phyloP scores from a whole-genome alignment of 2,329 filamentous ascomycete species.

The Leptodontidium sp. region DNA sequence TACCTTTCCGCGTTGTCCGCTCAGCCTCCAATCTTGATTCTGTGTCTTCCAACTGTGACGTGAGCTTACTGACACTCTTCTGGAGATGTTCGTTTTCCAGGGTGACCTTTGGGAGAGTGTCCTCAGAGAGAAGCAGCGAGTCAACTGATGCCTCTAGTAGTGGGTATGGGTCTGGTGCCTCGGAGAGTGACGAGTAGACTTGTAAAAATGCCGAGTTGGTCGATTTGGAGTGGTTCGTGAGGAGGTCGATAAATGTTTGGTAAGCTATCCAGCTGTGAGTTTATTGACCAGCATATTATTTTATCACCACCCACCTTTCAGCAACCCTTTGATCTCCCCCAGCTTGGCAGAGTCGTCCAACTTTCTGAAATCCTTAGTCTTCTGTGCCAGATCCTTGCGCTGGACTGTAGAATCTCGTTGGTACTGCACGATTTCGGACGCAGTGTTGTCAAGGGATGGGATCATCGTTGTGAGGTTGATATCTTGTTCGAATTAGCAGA shows the following conservation, averaged over 20 bases:
- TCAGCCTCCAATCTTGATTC: slow-evolving; percentile 85
- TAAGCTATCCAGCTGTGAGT: slow-evolving; percentile 68
- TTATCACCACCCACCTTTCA: slow-evolving; percentile 71
- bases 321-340: slow-evolving; percentile 83
- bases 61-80: slow-evolving; percentile 76
- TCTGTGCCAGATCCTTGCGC: slow-evolving; percentile 96
- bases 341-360: slow-evolving; percentile 89
- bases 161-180: slow-evolving; percentile 96
- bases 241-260: slow-evolving; percentile 94
- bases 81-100: slow-evolving; percentile 90
- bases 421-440: slow-evolving; percentile 92
- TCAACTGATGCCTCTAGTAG: slow-evolving; percentile 96
- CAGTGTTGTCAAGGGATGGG: slow-evolving; percentile 86
- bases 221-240: slow-evolving; percentile 95
- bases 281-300: not conserved
- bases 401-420: slow-evolving; percentile 96
- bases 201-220: slow-evolving; percentile 94
- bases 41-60: slow-evolving; percentile 81
- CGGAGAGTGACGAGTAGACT: slow-evolving; percentile 90
- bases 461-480: slow-evolving; percentile 88
- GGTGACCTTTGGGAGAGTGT: slow-evolving; percentile 89
- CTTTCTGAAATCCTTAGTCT: slow-evolving; percentile 97
- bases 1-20: slow-evolving; percentile 71
- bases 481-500: slow-evolving; percentile 57
- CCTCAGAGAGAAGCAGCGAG: slow-evolving; percentile 88